phyloP scores from a whole-genome alignment of 208 protist species.

The Tritrichomonas musculus region DNA sequence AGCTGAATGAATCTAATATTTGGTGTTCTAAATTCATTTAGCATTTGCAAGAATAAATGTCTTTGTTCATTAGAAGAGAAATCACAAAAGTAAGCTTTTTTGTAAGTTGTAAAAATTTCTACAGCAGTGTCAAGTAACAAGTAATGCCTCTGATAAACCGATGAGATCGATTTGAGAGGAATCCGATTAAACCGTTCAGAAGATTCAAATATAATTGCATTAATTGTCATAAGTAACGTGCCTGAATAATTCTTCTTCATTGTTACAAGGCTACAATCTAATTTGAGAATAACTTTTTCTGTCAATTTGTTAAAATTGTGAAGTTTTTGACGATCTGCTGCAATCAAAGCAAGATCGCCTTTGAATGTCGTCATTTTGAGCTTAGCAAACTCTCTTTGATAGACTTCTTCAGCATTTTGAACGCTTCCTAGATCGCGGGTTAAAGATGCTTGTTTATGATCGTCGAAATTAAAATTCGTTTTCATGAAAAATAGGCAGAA shows the following conservation, averaged over 20 bases:
- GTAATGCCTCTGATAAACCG: neutral
- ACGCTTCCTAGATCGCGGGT: neutral
- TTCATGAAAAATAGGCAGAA: neutral
- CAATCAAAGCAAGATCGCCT: neutral
- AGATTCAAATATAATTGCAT: neutral
- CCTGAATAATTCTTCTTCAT: neutral
- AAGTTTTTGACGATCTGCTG: neutral
- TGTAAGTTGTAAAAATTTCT: neutral
- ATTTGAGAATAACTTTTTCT: neutral
- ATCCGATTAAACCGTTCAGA: neutral
- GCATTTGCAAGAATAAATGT: neutral
- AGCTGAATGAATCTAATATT: neutral
- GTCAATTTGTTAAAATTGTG: neutral
- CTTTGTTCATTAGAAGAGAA: neutral
- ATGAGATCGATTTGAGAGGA: neutral
- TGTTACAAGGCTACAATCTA: neutral
- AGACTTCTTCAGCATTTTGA: neutral
- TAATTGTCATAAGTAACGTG: neutral
- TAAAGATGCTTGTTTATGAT: conserved; percentile 6
- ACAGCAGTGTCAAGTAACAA: neutral
- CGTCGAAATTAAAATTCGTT: neutral
- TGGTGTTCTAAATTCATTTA: neutral
- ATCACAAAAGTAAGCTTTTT: neutral
- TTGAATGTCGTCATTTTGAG: neutral
- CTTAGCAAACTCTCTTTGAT: neutral